phyloP scores from a whole-genome alignment of 2,329 filamentous ascomycete species.

The Diaporthe helianthi region DNA sequence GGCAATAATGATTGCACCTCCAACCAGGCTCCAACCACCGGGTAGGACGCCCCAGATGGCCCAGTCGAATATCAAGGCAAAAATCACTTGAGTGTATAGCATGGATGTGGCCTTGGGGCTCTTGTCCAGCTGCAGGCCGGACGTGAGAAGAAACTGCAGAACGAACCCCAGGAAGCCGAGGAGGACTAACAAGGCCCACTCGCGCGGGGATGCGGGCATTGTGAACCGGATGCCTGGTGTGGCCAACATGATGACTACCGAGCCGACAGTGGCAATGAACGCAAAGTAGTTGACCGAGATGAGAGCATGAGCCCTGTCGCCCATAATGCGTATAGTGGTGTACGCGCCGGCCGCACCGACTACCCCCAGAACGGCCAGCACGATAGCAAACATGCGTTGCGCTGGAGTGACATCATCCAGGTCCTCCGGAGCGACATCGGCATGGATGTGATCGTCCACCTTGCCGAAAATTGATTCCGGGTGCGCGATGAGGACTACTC shows the following conservation, averaged over 20 bases:
- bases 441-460: conserved; percentile 34
- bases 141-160: conserved; percentile 80
- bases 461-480: conserved; percentile 64
- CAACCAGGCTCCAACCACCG: conserved; percentile 47
- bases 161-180: conserved; percentile 76
- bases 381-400: conserved; percentile 70
- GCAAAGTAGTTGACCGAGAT: conserved; percentile 83
- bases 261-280: conserved; percentile 69
- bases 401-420: conserved; percentile 54
- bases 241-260: conserved; percentile 62
- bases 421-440: conserved; percentile 37
- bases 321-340: conserved; percentile 77
- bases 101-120: conserved; percentile 43
- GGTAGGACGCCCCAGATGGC: conserved; percentile 53
- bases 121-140: conserved; percentile 74
- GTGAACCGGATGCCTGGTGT: conserved; percentile 51
- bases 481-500: conserved; percentile 78
- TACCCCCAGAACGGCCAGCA: conserved; percentile 72
- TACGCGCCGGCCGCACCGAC: conserved; percentile 73
- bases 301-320: conserved; percentile 75
- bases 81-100: conserved; percentile 45
- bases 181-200: conserved; percentile 67
- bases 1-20: conserved; percentile 49
- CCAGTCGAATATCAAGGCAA: conserved; percentile 48
- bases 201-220: conserved; percentile 41